Conservation (phyloP, 345 rosid species). For the Dovyalis caffra region DNA sequence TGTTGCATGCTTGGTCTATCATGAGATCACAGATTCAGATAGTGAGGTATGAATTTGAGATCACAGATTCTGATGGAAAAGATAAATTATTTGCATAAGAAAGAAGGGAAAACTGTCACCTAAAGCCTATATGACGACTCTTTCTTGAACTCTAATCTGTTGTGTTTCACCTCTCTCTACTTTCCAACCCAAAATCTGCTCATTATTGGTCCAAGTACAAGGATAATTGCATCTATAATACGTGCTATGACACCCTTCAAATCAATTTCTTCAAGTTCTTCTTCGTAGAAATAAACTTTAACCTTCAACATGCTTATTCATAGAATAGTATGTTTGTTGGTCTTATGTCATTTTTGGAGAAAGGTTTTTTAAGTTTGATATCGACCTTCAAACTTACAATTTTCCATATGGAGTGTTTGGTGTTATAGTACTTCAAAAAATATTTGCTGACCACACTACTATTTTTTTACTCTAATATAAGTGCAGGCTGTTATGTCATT, state of each 20-base stretch:
- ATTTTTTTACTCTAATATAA: background rate
- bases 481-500: conserved; percentile 91
- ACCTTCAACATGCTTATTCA: background rate
- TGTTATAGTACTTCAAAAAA: background rate
- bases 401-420: background rate
- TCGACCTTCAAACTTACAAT: background rate
- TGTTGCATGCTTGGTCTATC: background rate
- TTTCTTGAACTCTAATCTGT: too few relatives aligned
- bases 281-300: background rate
- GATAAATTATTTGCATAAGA: too few relatives aligned
- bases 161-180: background rate
- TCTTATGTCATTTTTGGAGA: background rate
- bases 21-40: background rate
- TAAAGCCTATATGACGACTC: too few relatives aligned
- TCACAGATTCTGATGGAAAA: too few relatives aligned
- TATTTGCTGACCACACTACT: background rate
- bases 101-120: too few relatives aligned
- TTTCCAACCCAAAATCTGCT: background rate
- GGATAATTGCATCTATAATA: background rate
- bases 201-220: background rate
- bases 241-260: background rate
- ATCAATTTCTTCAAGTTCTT: background rate
- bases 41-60: too few relatives aligned
- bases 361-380: background rate
- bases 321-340: background rate